A percentile compares a stretch with the other conserved stretches of the same genome.
Evolutionary conservation across 495 filamentous ascomycete species (phyloP).

Genomic region (Daldinia vernicosa): DNA sequence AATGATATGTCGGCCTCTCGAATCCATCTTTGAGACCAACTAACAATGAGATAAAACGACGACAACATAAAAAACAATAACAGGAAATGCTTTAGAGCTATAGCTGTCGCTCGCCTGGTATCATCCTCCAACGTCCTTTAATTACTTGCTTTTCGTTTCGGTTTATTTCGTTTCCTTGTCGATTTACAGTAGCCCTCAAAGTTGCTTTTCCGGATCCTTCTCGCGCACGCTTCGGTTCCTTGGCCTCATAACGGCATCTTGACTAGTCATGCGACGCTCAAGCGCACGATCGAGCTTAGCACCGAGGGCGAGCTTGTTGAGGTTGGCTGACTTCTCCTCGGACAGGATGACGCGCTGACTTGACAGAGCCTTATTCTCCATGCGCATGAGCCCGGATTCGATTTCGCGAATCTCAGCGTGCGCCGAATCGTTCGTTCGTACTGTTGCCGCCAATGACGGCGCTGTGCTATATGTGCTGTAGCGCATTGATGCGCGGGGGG

Average conservation of each 20-base stretch:
- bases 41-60: slow-evolving; percentile 10
- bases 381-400: slow-evolving; percentile 82
- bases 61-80: slow-evolving; percentile 4
- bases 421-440: slow-evolving; percentile 65
- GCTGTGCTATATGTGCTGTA: slow-evolving; percentile 82
- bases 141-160: slow-evolving; percentile 1
- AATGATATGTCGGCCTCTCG: slow-evolving; percentile 1
- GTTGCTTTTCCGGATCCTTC: slow-evolving; percentile 45
- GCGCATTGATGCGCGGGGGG: slow-evolving; percentile 74
- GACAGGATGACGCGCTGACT: slow-evolving; percentile 86
- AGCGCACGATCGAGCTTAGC: slow-evolving; percentile 95
- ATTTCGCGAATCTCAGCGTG: slow-evolving; percentile 81
- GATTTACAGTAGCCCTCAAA: not conserved
- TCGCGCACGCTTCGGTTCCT: slow-evolving; percentile 53
- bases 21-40: slow-evolving; percentile 15
- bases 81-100: slow-evolving; percentile 10
- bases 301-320: slow-evolving; percentile 89
- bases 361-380: slow-evolving; percentile 87
- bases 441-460: slow-evolving; percentile 74
- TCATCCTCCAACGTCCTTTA: slow-evolving; percentile 23
- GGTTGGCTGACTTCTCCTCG: slow-evolving; percentile 81
- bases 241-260: slow-evolving; percentile 87
- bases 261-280: slow-evolving; percentile 84
- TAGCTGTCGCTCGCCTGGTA: slow-evolving; percentile 32
- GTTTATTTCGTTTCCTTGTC: too few relatives aligned